These are phyloP conservation scores for Phytophthora aleatoria DNA, from an alignment of 352 stramenopile genomes.

Conservation along the genomic window DNA sequence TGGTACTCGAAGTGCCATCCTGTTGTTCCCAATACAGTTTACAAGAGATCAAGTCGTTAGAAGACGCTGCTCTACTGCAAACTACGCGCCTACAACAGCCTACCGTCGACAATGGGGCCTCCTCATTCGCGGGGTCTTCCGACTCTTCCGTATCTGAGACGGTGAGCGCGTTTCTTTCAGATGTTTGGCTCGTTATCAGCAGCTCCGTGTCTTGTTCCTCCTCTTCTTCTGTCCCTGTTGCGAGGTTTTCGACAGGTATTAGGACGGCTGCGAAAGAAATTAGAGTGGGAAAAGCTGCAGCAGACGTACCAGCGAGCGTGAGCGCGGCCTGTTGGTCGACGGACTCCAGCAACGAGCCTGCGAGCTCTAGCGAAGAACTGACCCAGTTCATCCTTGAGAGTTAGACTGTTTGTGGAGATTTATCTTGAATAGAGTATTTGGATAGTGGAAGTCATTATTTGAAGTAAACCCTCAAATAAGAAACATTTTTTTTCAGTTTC, in stretches of 20 bases:
- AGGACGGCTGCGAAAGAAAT: neutral
- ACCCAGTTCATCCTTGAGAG: conserved; percentile 79
- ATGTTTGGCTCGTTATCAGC: conserved; percentile 29
- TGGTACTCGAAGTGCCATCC: conserved; percentile 21
- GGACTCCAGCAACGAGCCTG: conserved; percentile 81
- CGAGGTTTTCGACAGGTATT: conserved; percentile 7
- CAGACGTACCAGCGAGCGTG: conserved; percentile 52
- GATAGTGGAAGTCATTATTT: neutral
- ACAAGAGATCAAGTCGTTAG: conserved; percentile 5
- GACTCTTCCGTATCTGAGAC: conserved; percentile 11
- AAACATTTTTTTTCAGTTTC: neutral
- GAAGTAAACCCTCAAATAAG: conserved; percentile 4
- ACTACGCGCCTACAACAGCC: neutral
- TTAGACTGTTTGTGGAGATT: neutral
- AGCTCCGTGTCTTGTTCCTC: conserved; percentile 30
- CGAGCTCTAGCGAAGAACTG: conserved; percentile 81
- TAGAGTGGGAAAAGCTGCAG: neutral
- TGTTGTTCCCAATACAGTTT: conserved; percentile 7
- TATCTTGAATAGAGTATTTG: neutral
- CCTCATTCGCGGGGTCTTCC: conserved; percentile 2
- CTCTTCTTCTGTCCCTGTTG: conserved; percentile 28
- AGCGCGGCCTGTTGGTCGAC: conserved; percentile 85
- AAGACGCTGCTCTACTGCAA: neutral
- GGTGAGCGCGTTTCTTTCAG: conserved; percentile 13
- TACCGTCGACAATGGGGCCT: conserved; percentile 18